Percentiles rank a stretch among this genome's conserved stretches.
phyloP scores from a whole-genome alignment of 768 basidiomycete species.

The Xerocomellus chrysenteron region DNA sequence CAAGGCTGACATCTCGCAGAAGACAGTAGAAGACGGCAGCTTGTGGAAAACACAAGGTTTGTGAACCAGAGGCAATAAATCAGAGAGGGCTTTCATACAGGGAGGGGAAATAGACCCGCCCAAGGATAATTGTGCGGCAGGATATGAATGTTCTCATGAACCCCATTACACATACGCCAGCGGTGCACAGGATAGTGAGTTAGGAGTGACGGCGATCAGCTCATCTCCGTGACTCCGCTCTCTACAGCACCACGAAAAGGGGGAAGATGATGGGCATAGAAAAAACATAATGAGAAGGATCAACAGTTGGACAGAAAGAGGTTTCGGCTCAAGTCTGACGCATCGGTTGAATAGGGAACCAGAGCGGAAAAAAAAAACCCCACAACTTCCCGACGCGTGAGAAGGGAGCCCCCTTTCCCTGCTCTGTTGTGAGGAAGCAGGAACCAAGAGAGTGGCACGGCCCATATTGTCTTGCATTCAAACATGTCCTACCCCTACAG shows the following conservation, averaged over 20 bases:
- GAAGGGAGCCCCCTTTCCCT: slow-evolving; percentile 3
- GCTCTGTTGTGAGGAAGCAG: slow-evolving; percentile 5
- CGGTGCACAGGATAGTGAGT: slow-evolving; percentile 12
- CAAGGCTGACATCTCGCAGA: not conserved
- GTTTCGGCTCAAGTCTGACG: not conserved
- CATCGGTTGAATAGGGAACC: slow-evolving; percentile 6
- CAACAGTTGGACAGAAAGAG: not conserved
- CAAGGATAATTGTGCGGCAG: slow-evolving; percentile 3
- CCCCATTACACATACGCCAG: slow-evolving; percentile 10
- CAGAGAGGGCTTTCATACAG: not conserved
- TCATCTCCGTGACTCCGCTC: slow-evolving; percentile 25
- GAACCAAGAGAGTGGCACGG: not conserved
- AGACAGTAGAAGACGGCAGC: not conserved
- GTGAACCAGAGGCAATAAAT: slow-evolving; percentile 2
- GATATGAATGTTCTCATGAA: slow-evolving; percentile 12
- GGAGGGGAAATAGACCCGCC: not conserved
- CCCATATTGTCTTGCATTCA: not conserved
- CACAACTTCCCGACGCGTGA: slow-evolving; percentile 2
- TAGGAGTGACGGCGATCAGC: slow-evolving; percentile 30
- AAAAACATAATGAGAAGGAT: slow-evolving; percentile 1
- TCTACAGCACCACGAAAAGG: slow-evolving; percentile 18
- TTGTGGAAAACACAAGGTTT: not conserved
- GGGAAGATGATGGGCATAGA: not conserved
- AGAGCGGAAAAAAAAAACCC: slow-evolving; percentile 1
- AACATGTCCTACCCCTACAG: slow-evolving; percentile 1